phyloP scores from a whole-genome alignment of 1,284 basidiomycete species.

The Apiotrichum gamsii region DNA sequence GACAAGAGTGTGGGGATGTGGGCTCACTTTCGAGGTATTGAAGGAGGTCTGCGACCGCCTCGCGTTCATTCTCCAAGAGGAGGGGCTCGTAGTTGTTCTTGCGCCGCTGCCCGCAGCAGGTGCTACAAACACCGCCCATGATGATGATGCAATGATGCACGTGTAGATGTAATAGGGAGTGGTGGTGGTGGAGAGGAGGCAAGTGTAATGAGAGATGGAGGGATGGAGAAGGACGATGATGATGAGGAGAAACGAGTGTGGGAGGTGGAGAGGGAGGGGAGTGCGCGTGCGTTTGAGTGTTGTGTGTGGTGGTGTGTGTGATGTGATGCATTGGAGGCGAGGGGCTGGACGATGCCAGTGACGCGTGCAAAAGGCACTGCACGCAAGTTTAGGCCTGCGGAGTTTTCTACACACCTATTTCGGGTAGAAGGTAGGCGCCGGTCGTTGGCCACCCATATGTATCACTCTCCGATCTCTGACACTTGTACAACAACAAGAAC shows the following conservation, averaged over 20 bases:
- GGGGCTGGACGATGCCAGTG: too few relatives aligned
- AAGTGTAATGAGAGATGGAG: background rate
- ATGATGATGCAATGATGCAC: background rate
- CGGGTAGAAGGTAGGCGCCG: too few relatives aligned
- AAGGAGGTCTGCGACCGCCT: conserved; percentile 94
- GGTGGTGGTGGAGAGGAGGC: background rate
- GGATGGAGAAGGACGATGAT: background rate
- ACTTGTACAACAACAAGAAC: background rate
- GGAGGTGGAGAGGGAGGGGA: background rate
- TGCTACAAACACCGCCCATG: conserved; percentile 40
- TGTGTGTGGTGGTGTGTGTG: background rate
- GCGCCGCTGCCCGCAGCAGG: conserved; percentile 42
- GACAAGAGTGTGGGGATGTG: too few relatives aligned
- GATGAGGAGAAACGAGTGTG: background rate
- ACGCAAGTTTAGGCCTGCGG: too few relatives aligned
- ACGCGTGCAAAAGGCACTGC: too few relatives aligned
- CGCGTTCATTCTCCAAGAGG: conserved; percentile 93
- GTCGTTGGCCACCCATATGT: too few relatives aligned
- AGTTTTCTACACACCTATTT: too few relatives aligned
- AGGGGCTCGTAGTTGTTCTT: conserved; percentile 81
- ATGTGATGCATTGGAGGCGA: too few relatives aligned
- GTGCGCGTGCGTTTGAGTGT: background rate
- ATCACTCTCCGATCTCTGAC: too few relatives aligned
- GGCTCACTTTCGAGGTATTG: conserved; percentile 93
- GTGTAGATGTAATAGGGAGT: background rate